phyloP scores from a whole-genome alignment of 2,329 filamentous ascomycete genomes.

The Emydomyces testavorans region DNA sequence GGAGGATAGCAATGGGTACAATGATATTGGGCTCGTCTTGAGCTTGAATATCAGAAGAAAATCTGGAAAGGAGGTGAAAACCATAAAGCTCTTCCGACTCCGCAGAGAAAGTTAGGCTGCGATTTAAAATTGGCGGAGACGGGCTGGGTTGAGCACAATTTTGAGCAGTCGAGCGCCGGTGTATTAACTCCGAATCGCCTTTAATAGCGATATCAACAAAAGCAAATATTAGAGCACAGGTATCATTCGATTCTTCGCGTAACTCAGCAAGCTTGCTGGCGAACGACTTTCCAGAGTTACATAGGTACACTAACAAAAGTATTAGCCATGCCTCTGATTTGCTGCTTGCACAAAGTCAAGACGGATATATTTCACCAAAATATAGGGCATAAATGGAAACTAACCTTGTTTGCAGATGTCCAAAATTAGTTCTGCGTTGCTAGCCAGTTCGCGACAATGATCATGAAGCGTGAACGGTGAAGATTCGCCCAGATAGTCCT shows the following conservation, averaged over 20 bases:
- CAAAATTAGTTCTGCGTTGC: conserved; percentile 41
- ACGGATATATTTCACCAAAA: too few relatives aligned
- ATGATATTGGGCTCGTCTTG: conserved; percentile 40
- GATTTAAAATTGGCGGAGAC: conserved; percentile 22
- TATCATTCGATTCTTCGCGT: conserved; percentile 33
- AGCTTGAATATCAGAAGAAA: conserved; percentile 41
- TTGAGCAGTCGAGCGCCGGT: conserved; percentile 4
- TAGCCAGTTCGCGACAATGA: conserved; percentile 36
- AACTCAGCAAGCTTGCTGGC: conserved; percentile 43
- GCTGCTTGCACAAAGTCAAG: not conserved
- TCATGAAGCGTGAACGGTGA: conserved; percentile 24
- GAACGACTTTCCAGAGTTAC: conserved; percentile 42
- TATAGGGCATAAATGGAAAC: conserved; percentile 16
- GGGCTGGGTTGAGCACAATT: not conserved
- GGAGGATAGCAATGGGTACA: conserved; percentile 40
- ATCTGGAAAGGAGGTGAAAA: conserved; percentile 37
- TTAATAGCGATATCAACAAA: conserved; percentile 42
- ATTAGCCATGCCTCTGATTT: conserved; percentile 1
- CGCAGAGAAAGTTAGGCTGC: conserved; percentile 34
- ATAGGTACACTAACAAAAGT: conserved; percentile 41
- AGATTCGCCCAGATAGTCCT: conserved; percentile 21
- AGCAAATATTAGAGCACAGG: conserved; percentile 42
- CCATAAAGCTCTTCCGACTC: conserved; percentile 40
- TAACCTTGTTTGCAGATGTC: conserved; percentile 44
- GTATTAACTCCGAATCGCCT: conserved; percentile 27